Conservation (phyloP, 495 filamentous ascomycete species). For the Neohortaea acidophila region DNA sequence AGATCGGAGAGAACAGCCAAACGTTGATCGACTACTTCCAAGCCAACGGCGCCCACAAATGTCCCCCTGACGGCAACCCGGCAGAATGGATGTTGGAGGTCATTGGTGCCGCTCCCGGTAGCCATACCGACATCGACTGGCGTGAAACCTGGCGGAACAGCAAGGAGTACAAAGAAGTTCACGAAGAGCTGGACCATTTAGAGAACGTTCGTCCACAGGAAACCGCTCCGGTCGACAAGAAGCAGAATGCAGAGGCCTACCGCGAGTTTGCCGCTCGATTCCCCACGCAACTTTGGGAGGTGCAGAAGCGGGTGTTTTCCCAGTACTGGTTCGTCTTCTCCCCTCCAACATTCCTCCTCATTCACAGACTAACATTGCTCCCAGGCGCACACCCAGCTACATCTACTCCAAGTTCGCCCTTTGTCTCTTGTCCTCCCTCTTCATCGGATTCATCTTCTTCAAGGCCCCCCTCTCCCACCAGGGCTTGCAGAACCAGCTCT, state of each 20-base stretch:
- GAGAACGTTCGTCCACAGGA: conserved; percentile 43
- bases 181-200: conserved; percentile 53
- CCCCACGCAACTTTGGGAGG: conserved; percentile 23
- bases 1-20: conserved; percentile 66
- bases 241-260: conserved; percentile 21
- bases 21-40: conserved; percentile 68
- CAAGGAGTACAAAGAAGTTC: conserved; percentile 51
- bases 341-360: too few relatives aligned
- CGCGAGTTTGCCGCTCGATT: conserved; percentile 34
- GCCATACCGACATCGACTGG: conserved; percentile 65
- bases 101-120: conserved; percentile 82
- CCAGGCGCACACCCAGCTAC: conserved; percentile 29
- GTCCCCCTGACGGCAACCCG: conserved; percentile 65
- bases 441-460: conserved; percentile 42
- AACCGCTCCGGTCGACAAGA: conserved; percentile 6
- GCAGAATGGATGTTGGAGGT: conserved; percentile 96
- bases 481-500: conserved; percentile 46
- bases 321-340: conserved; percentile 24
- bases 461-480: conserved; percentile 17
- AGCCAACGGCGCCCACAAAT: conserved; percentile 55
- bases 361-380: too few relatives aligned
- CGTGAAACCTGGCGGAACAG: conserved; percentile 62
- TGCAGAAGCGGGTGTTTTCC: conserved; percentile 27
- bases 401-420: conserved; percentile 32
- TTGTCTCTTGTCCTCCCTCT: conserved; percentile 30